Evolutionary conservation across 371 early-diverging fungal species (phyloP).

Genomic region (Haplosporangium sp.): DNA sequence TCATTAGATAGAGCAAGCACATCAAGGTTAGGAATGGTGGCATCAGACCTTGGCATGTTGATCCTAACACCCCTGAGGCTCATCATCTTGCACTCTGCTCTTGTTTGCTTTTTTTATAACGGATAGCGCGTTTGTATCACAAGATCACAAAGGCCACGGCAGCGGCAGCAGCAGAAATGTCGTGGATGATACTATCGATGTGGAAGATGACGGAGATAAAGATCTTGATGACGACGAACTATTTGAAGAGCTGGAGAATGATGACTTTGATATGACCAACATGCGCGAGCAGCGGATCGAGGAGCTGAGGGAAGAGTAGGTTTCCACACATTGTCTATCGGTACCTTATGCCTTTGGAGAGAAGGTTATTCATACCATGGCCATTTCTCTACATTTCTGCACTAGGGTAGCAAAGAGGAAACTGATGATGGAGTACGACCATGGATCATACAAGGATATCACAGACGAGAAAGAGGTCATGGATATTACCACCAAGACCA

Average conservation of each 20-base stretch:
- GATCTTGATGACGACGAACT: constrained; percentile 67
- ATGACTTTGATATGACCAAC: constrained; percentile 61
- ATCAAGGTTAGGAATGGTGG: too few relatives aligned
- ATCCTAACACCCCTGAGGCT: not conserved
- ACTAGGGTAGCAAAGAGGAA: constrained; percentile 68
- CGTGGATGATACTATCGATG: constrained; percentile 44
- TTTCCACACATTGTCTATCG: not conserved
- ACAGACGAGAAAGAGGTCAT: constrained; percentile 89
- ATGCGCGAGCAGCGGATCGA: constrained; percentile 69
- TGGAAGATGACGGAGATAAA: constrained; percentile 41
- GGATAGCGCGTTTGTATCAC: constrained; percentile 8
- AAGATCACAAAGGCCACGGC: constrained; percentile 8
- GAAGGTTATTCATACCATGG: not conserved
- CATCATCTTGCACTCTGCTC: not conserved
- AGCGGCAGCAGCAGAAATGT: constrained; percentile 21
- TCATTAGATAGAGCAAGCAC: not conserved
- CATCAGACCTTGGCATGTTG: too few relatives aligned
- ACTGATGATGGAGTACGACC: constrained; percentile 71
- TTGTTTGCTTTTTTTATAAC: not conserved
- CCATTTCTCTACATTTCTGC: not conserved
- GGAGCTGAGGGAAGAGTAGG: constrained; percentile 66
- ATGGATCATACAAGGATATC: constrained; percentile 88
- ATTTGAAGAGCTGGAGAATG: constrained; percentile 70
- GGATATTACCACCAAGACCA: constrained; percentile 81
- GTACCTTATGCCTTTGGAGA: too few relatives aligned